phyloP scores from a whole-genome alignment of 768 basidiomycete species.

The Pholiota conissans region DNA sequence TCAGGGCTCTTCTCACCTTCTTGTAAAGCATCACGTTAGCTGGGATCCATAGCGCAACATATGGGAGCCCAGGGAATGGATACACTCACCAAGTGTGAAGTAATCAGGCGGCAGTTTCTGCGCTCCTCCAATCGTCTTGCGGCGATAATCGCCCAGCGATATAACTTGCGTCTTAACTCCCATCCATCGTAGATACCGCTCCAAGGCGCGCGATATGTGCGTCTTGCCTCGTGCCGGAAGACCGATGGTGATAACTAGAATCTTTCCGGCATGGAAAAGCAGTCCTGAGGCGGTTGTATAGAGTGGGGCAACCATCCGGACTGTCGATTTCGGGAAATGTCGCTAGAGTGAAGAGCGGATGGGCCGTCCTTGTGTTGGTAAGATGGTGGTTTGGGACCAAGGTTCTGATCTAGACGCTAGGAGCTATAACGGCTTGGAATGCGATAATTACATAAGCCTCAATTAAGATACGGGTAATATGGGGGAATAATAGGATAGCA shows the following conservation, averaged over 20 bases:
- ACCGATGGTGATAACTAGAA: constrained; percentile 89
- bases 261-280: constrained; percentile 92
- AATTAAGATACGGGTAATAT: constrained; percentile 16
- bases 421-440: not conserved
- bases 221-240: constrained; percentile 96
- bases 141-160: constrained; percentile 91
- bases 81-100: constrained; percentile 70
- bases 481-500: not conserved
- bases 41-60: not conserved
- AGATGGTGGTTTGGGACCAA: constrained; percentile 3
- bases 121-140: constrained; percentile 86
- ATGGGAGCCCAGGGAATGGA: not conserved
- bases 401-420: not conserved
- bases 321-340: not conserved
- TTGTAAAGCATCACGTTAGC: not conserved
- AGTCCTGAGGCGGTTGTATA: constrained; percentile 90
- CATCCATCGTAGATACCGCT: constrained; percentile 98
- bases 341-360: not conserved
- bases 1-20: constrained; percentile 77
- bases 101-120: constrained; percentile 90
- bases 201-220: constrained; percentile 92
- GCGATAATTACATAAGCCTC: constrained; percentile 16
- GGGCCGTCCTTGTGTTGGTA: not conserved
- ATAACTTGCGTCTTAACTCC: constrained; percentile 96
- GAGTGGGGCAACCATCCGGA: constrained; percentile 87